These are phyloP conservation scores for Dryas alaskensis DNA, from an alignment of 306 rosid genomes.

Conservation along the genomic window DNA sequence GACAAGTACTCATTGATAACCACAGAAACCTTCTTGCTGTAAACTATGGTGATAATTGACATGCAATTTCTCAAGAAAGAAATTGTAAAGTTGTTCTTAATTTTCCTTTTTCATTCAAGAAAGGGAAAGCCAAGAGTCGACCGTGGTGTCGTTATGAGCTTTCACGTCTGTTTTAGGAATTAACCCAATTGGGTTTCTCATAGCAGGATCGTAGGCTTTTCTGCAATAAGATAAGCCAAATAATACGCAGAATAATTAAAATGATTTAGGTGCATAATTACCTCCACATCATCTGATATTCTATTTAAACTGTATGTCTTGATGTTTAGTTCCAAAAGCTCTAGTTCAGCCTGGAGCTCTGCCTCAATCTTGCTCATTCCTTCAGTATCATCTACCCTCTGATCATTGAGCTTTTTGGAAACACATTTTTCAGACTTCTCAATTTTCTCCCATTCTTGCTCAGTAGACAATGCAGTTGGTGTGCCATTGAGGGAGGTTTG, in stretches of 20 bases:
- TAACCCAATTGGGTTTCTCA: too few species aligned
- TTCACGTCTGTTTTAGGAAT: too few species aligned
- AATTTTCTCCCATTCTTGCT: not conserved
- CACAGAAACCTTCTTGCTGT: not conserved
- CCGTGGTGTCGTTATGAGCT: too few species aligned
- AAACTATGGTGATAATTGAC: too few species aligned
- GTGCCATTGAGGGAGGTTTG: not conserved
- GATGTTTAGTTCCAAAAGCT: conserved; percentile 6
- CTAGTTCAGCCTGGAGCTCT: conserved; percentile 13
- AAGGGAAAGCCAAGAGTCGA: too few species aligned
- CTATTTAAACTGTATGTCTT: not conserved
- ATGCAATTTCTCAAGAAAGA: too few species aligned
- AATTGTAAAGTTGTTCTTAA: too few species aligned
- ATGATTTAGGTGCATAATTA: not conserved
- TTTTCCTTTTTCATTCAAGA: too few species aligned
- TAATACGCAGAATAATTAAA: too few species aligned
- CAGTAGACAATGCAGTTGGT: too few species aligned
- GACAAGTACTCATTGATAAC: not conserved
- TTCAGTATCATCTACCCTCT: not conserved
- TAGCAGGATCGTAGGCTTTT: too few species aligned
- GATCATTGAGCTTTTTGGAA: not conserved
- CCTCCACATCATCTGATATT: not conserved
- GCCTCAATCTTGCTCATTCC: conserved; percentile 10
- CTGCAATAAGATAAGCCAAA: too few species aligned
- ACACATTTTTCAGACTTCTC: not conserved